Base-by-base conservation (phyloP, 495 filamentous ascomycete species). In the Lasiosphaeria hispida region DNA sequence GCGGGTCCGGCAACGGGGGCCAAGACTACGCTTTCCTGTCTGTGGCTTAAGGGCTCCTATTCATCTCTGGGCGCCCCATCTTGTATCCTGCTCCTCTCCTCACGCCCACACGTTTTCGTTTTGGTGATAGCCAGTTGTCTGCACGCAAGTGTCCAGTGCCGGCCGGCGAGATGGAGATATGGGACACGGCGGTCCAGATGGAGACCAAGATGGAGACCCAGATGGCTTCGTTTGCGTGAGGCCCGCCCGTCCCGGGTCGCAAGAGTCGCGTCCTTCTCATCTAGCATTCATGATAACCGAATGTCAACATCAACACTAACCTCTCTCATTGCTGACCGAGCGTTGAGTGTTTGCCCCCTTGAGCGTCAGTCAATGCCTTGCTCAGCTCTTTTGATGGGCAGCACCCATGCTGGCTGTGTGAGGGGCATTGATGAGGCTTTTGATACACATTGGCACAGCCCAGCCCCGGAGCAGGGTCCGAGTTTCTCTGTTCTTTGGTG, bases 381-480 rank as follows among this genome's bases (percentile, higher is more conserved):
- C 23, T 30, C 5, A 30, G 23, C 23, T 30, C 23, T 30, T 30
- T 30, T n/a, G n/a, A n/a, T n/a, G n/a, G 33, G 1, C n/a, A 10
- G 23, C 18, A 47, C 9, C 4, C n/a, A 19, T 17, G 43, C 57
- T 18, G 50, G 49, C 50, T 55, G 48, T 51, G 59, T 53, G 39
- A 51, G 48, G 39, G 59, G 50, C 39, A 58, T 55, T 55, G 51
- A 50, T 55, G 44, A 51, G 55, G 60, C 60, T 47, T 45, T 63
- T 63, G 60, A 59, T 48, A 38, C 34, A 49, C 48, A 39, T 35
- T 35, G 19, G 48, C 59, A 61, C 59, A 61, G 53, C 59, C 59
- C 44, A 23, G n/a, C 10, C 33, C 53, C 33, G 43, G 50, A 34
- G 39, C 15, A 17, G 13, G 43, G 43, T 15, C 42, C 43, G 43